phyloP scores from a whole-genome alignment of 257 asterid species.

The Fraxinus excelsior region DNA sequence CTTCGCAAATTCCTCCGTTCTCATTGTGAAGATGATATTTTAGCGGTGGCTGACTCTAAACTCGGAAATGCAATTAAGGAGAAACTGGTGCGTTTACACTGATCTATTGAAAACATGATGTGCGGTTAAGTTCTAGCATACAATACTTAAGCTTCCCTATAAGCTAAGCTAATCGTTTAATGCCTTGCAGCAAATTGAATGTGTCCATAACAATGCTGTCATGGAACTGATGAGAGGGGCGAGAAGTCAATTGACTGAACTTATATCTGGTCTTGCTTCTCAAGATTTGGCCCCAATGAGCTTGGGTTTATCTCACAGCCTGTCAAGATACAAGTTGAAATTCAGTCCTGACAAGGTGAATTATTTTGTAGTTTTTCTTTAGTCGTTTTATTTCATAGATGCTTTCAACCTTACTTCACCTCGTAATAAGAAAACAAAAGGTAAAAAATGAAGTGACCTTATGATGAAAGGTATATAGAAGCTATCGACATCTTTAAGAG shows the following conservation, averaged over 20 bases:
- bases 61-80: slow-evolving; percentile 63
- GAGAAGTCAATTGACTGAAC: slow-evolving; percentile 56
- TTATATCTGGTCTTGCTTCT: slow-evolving; percentile 52
- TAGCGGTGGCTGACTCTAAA: slow-evolving; percentile 62
- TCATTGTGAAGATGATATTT: slow-evolving; percentile 52
- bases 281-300: slow-evolving; percentile 71
- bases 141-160: background rate
- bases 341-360: slow-evolving; percentile 65
- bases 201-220: slow-evolving; percentile 52
- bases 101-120: background rate
- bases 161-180: background rate
- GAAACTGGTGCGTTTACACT: slow-evolving; percentile 45
- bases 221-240: slow-evolving; percentile 70
- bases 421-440: too few relatives aligned
- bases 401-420: background rate
- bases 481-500: too few relatives aligned
- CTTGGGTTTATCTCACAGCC: slow-evolving; percentile 61
- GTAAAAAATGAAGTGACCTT: too few relatives aligned
- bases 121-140: background rate
- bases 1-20: slow-evolving; percentile 53
- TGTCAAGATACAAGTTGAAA: slow-evolving; percentile 55
- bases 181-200: slow-evolving; percentile 56
- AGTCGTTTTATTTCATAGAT: background rate
- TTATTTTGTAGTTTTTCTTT: background rate
- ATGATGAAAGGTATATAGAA: too few relatives aligned